Evolutionary conservation across 345 rosid species (phyloP), one percentile per base, ranked within the genome.

Genomic region (Microthlaspi erraticum): DNA sequence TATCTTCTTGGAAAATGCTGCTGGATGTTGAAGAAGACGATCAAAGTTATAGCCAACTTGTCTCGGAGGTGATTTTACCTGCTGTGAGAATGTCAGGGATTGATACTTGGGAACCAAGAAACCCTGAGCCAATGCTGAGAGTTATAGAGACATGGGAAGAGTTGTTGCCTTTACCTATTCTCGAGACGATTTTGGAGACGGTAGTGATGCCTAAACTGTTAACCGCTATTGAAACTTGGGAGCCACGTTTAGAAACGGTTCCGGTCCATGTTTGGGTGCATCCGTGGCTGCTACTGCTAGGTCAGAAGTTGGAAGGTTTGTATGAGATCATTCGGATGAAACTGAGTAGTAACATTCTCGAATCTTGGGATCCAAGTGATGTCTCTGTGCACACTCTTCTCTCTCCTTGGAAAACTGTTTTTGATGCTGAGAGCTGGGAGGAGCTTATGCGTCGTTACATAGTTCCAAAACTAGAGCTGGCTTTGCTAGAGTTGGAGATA

Each of bases 201-300:
- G 77, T 93, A 44, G 88, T 93, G 52, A 60, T 89, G 82, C 96
- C 91, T 29, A 93, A 93, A 72, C 64, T 93, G 80, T 82, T 88
- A 4, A 72, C 66, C 34, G 97, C 95, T n/a, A 92, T 91, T 16
- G 86, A 89, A 42, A 80, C 75, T 8, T 94, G 98, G 98, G 92
- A 94, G 43, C 99, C 97, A 33, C 87, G 83, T 32, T 75, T 78
- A 26, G 96, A 94, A 76, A 74, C 83, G 23, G 87, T 91, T 60
- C 88, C 99, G 6, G 89, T 94, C 50, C 99, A 94, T 79, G 78
- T 83, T 48, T 93, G 96, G 98, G 91, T 89, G 54, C 97, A 91
- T 81, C 97, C 97, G 34, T 91, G 98, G 99, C 72, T 91, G 73
- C 96, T 88, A n/a, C 70, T 72, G 76, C 76, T 91, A 79, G 99